Evolutionary conservation across 2,329 filamentous ascomycete genomes (phyloP), one percentile per base, ranked within the genome.

Genomic region (Fusarium nodosum): DNA sequence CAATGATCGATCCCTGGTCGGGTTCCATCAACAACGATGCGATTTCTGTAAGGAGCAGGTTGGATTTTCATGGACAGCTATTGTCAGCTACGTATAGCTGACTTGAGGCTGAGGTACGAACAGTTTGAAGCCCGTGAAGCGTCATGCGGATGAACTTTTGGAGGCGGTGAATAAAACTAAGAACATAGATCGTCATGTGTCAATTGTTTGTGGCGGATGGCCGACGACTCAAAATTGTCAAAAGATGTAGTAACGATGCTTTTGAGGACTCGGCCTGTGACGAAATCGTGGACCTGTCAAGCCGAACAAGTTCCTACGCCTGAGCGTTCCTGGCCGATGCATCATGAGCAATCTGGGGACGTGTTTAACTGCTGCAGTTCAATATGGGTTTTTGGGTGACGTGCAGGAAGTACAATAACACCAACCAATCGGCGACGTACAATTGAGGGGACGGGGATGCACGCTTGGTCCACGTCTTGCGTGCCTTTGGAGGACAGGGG

Each of bases 391-490:
- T 56, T 66, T 66, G 64, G 60, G 68, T 71, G 68, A 71, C 68
- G 72, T 74, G 72, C 72, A 74, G 71, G 55, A 64, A 56, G 46
- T 36, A 60, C 28, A 45, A 54, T 53, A 65, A 60, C 53, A 58
- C 52, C 55, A 61, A 39, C 72, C 72, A 74, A 74, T 74, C 72
- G 64, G 64, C 46, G 66, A 22, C 31, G 45, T 24, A 66, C 39
- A 56, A 56, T 45, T 20, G 33, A 44, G 46, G 38, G 22, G 55
- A 71, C 55, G 51, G 64, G 71, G 59, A 60, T 66, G 51, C 50
- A 41, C 69, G 71, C 71, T 73, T 64, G 71, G 71, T 69, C 71
- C 71, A 74, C 28, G 55, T 52, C 66, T 70, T 69, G 56, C 38
- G 64, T 62, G 63, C 56, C 56, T 69, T 22, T 58, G 46, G 34